phyloP scores from a whole-genome alignment of 768 basidiomycete genomes.

The Candolleomyces aberdarensis region DNA sequence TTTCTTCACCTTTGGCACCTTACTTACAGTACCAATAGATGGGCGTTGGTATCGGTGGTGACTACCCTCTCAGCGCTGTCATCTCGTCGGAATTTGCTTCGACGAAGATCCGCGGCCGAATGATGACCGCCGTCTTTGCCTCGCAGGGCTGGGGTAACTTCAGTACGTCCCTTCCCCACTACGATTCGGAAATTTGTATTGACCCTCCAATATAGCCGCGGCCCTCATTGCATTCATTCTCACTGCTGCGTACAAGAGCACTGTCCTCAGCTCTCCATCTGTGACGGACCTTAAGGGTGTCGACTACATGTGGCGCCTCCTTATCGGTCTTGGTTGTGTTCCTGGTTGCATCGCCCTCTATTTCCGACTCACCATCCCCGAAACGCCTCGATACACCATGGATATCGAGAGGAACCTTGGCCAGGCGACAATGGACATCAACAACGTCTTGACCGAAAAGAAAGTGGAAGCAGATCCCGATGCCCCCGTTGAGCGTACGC shows the following conservation, averaged over 20 bases:
- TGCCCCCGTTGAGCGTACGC: too few relatives aligned
- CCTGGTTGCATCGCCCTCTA: constrained; percentile 81
- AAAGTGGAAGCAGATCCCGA: constrained; percentile 18
- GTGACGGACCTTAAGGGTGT: constrained; percentile 43
- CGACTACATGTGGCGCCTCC: constrained; percentile 81
- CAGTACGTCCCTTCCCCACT: too few relatives aligned
- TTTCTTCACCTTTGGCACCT: too few relatives aligned
- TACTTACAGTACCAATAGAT: too few relatives aligned
- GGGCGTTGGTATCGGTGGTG: too few relatives aligned
- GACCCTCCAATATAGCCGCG: constrained; percentile 40
- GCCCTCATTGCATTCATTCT: constrained; percentile 64
- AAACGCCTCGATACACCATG: constrained; percentile 90
- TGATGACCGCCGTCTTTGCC: too few relatives aligned
- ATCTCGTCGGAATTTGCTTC: too few relatives aligned
- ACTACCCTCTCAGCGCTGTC: too few relatives aligned
- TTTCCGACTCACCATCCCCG: constrained; percentile 91
- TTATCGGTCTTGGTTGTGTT: constrained; percentile 85
- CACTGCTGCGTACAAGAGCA: constrained; percentile 63
- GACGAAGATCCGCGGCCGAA: too few relatives aligned
- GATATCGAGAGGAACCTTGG: constrained; percentile 84
- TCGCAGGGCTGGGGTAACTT: too few relatives aligned
- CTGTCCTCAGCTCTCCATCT: constrained; percentile 41
- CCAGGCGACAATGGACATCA: constrained; percentile 72
- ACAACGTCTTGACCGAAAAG: constrained; percentile 58
- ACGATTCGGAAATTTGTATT: too few relatives aligned